Evolutionary conservation across 1,139 yeast species (phyloP).

Genomic region (Taphrina deformans): DNA sequence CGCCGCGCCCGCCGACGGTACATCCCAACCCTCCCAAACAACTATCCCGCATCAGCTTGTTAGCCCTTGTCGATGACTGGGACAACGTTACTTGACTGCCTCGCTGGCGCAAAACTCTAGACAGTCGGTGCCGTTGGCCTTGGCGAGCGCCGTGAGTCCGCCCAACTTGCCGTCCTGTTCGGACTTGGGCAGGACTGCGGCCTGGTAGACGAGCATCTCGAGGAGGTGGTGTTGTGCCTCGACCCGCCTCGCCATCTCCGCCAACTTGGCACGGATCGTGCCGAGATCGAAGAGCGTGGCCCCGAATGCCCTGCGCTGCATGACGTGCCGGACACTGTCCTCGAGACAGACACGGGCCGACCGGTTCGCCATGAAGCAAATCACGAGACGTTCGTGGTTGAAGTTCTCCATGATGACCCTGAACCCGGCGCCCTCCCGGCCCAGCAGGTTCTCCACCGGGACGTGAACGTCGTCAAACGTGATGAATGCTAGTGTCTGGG

Average conservation of each 20-base stretch:
- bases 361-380: conserved; percentile 49
- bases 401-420: conserved; percentile 49
- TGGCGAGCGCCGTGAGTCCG: conserved; percentile 51
- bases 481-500: conserved; percentile 43
- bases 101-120: conserved; percentile 49
- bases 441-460: conserved; percentile 50
- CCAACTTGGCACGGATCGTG: conserved; percentile 50
- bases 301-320: conserved; percentile 51
- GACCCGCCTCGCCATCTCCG: conserved; percentile 49
- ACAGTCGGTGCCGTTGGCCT: conserved; percentile 49
- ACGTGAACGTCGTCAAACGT: conserved; percentile 52
- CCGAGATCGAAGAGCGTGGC: conserved; percentile 49
- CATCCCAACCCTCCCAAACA: conserved; percentile 51
- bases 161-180: conserved; percentile 48
- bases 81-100: conserved; percentile 41
- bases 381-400: conserved; percentile 52
- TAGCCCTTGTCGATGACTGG: background rate
- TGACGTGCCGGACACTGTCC: conserved; percentile 47
- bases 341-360: conserved; percentile 50
- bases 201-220: conserved; percentile 45
- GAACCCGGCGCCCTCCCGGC: conserved; percentile 51
- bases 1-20: conserved; percentile 51
- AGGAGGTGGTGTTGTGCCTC: conserved; percentile 49
- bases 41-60: conserved; percentile 41
- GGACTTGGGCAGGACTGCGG: conserved; percentile 44